Conservation (phyloP, 176 grass and related monocot genomes). For the Aechmea fasciata region DNA sequence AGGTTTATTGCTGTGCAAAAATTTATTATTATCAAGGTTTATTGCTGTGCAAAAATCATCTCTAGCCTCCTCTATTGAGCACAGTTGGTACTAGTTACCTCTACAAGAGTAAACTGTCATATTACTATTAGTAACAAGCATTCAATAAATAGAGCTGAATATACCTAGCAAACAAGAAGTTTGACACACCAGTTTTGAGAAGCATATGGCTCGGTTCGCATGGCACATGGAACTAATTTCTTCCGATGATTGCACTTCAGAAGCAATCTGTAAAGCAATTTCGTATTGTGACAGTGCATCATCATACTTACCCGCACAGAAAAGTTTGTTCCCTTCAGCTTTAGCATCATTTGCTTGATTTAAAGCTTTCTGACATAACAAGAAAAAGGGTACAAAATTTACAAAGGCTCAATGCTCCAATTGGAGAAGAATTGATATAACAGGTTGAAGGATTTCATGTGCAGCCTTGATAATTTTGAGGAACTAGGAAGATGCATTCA, state of each 20-base stretch:
- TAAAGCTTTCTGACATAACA: constrained; percentile 48
- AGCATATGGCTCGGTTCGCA: constrained; percentile 80
- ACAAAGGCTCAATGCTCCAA: constrained; percentile 2
- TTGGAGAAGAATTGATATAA: not conserved
- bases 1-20: not conserved
- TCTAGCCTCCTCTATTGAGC: not conserved
- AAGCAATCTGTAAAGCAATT: constrained; percentile 57
- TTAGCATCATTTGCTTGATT: constrained; percentile 85
- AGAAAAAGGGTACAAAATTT: constrained; percentile 8
- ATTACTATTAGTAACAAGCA: not conserved
- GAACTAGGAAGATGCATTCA: too few species aligned
- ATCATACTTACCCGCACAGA: constrained; percentile 52
- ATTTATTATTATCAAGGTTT: not conserved
- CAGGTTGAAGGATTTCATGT: not conserved
- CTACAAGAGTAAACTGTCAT: not conserved
- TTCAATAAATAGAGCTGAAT: not conserved
- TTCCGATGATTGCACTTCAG: constrained; percentile 58
- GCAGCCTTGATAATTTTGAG: not conserved
- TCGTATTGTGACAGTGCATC: constrained; percentile 65
- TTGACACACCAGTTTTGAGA: constrained; percentile 62
- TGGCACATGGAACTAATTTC: constrained; percentile 65
- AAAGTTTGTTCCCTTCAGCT: constrained; percentile 73
- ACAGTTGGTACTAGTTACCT: not conserved
- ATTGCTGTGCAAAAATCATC: not conserved
- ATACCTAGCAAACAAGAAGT: not conserved